Percentiles rank a stretch among this genome's conserved stretches.
These are phyloP conservation scores for Sordariomycetes sp. DNA, from an alignment of 2,329 filamentous ascomycete genomes.

Conservation along the genomic window DNA sequence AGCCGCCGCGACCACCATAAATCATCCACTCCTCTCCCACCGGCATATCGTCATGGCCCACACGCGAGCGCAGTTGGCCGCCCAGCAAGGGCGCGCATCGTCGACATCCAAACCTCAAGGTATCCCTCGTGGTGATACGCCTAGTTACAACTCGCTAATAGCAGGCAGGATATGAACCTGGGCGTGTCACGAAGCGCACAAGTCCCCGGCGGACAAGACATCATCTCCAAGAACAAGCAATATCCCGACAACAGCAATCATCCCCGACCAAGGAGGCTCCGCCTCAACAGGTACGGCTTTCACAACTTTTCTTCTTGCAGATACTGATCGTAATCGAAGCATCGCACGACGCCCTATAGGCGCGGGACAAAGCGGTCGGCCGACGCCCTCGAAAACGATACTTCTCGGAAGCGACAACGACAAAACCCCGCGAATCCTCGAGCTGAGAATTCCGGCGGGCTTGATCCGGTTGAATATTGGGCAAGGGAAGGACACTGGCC, in stretches of 20 bases:
- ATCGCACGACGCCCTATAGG: background rate
- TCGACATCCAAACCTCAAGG: constrained; percentile 4
- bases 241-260: constrained; percentile 2
- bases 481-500: constrained; percentile 6
- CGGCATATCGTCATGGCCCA: constrained; percentile 4
- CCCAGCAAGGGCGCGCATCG: background rate
- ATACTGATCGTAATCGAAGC: constrained; percentile 2
- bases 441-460: constrained; percentile 1
- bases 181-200: constrained; percentile 1
- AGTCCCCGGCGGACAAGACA: background rate
- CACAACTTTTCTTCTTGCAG: background rate
- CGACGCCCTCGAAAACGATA: constrained; percentile 2
- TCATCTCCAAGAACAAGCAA: background rate
- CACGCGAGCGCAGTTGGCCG: constrained; percentile 5
- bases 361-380: constrained; percentile 4
- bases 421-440: constrained; percentile 2
- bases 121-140: constrained; percentile 4
- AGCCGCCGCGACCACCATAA: background rate
- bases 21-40: background rate
- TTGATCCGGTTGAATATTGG: constrained; percentile 6
- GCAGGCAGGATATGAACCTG: constrained; percentile 4
- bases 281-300: constrained; percentile 4
- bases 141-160: constrained; percentile 4
- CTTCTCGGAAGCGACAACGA: constrained; percentile 3
- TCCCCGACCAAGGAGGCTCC: constrained; percentile 3